Evolutionary conservation across 257 asterid species (phyloP).

Genomic region (Solanum habrochaites): DNA sequence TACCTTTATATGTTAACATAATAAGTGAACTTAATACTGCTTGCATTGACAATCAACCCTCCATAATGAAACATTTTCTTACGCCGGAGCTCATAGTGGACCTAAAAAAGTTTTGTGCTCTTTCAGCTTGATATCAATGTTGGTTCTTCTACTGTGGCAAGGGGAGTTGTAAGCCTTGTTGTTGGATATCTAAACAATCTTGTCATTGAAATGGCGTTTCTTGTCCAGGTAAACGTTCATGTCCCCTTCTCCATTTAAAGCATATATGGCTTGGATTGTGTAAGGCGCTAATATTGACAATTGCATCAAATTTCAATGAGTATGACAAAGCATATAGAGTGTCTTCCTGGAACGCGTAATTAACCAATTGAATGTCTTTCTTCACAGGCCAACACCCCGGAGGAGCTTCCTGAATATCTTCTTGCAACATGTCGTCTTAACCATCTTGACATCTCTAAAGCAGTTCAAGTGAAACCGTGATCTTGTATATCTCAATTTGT

Average conservation of each 20-base stretch:
- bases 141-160: conserved; percentile 85
- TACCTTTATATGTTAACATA: background rate
- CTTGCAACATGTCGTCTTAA: conserved; percentile 83
- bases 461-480: conserved; percentile 28
- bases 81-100: background rate
- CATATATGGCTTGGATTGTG: background rate
- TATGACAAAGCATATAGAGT: background rate
- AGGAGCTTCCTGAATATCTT: conserved; percentile 78
- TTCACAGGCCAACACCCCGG: conserved; percentile 65
- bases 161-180: conserved; percentile 82
- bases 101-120: background rate
- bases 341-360: background rate
- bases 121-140: conserved; percentile 67
- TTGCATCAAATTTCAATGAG: background rate
- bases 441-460: conserved; percentile 63
- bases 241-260: background rate
- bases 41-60: background rate
- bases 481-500: background rate
- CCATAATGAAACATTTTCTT: background rate
- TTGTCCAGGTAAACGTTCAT: conserved; percentile 55
- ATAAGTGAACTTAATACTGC: background rate
- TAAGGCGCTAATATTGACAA: background rate
- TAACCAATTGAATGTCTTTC: background rate
- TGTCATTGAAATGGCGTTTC: conserved; percentile 87
- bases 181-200: conserved; percentile 86